Evolutionary conservation across 192 early-diverging fungal genomes (phyloP).

Genomic region (Gaertneriomyces semiglobifer): DNA sequence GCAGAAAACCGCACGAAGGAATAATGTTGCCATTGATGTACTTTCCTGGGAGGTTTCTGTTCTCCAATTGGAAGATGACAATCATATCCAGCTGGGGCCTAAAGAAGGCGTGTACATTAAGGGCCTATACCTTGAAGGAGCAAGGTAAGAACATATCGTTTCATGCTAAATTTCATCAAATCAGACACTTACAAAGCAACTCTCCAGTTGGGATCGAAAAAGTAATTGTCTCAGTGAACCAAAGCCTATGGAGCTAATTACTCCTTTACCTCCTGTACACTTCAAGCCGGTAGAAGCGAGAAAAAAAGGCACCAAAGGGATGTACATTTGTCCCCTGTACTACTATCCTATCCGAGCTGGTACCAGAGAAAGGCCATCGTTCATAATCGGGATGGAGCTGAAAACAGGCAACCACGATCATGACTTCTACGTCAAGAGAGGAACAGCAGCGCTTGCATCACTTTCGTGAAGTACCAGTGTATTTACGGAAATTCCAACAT

Average conservation of each 20-base stretch:
- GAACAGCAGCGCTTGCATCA: slow-evolving; percentile 55
- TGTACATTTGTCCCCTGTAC: slow-evolving; percentile 59
- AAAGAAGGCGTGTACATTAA: slow-evolving; percentile 63
- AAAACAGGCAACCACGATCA: slow-evolving; percentile 55
- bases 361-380: slow-evolving; percentile 59
- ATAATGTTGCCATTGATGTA: slow-evolving; percentile 54
- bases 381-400: slow-evolving; percentile 55
- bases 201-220: slow-evolving; percentile 55
- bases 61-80: slow-evolving; percentile 56
- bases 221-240: slow-evolving; percentile 59
- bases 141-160: slow-evolving; percentile 38
- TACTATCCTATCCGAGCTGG: slow-evolving; percentile 58
- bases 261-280: slow-evolving; percentile 54
- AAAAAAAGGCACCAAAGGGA: slow-evolving; percentile 52
- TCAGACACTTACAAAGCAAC: not conserved
- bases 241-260: slow-evolving; percentile 59
- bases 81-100: slow-evolving; percentile 40
- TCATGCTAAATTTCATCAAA: slow-evolving; percentile 1
- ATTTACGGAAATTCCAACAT: slow-evolving; percentile 19
- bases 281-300: slow-evolving; percentile 60
- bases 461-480: slow-evolving; percentile 13
- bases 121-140: slow-evolving; percentile 58
- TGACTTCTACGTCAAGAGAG: slow-evolving; percentile 59
- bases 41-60: slow-evolving; percentile 62
- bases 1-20: slow-evolving; percentile 56